These are phyloP conservation scores for Dillenia suffruticosa DNA, from an alignment of 164 flowering plant species.

Conservation along the genomic window DNA sequence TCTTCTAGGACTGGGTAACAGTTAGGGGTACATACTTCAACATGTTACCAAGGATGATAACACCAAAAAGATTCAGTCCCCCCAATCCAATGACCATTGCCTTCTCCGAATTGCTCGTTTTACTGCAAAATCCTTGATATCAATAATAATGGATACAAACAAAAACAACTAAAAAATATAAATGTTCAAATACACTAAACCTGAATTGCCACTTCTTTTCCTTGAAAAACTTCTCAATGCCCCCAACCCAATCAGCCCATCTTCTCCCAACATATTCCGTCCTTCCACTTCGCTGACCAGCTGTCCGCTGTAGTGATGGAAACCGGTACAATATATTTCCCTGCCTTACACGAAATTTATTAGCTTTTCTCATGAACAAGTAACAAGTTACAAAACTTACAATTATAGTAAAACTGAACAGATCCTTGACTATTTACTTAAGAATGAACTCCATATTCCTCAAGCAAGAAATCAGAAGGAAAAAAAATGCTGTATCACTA, in stretches of 20 bases:
- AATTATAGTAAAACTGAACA: no score
- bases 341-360: slow-evolving; percentile 31
- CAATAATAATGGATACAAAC: slow-evolving; percentile 5
- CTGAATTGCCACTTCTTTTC: slow-evolving; percentile 88
- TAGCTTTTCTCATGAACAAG: no score
- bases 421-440: no score
- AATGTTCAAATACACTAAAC: slow-evolving; percentile 20
- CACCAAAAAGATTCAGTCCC: slow-evolving; percentile 86
- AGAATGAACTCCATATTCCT: no score
- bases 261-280: slow-evolving; percentile 86
- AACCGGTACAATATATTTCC: slow-evolving; percentile 88
- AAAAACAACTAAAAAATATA: background rate
- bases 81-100: slow-evolving; percentile 93
- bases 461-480: no score
- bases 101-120: slow-evolving; percentile 61
- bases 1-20: background rate
- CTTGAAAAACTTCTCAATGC: slow-evolving; percentile 59
- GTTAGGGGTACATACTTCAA: slow-evolving; percentile 48
- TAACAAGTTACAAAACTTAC: no score
- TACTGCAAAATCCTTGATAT: slow-evolving; percentile 45
- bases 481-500: no score
- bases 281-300: slow-evolving; percentile 51
- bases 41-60: slow-evolving; percentile 78
- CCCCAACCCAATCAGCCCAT: slow-evolving; percentile 79
- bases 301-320: slow-evolving; percentile 91